Evolutionary conservation across 257 asterid genomes (phyloP).

Genomic region (Euphrasia confusa): DNA sequence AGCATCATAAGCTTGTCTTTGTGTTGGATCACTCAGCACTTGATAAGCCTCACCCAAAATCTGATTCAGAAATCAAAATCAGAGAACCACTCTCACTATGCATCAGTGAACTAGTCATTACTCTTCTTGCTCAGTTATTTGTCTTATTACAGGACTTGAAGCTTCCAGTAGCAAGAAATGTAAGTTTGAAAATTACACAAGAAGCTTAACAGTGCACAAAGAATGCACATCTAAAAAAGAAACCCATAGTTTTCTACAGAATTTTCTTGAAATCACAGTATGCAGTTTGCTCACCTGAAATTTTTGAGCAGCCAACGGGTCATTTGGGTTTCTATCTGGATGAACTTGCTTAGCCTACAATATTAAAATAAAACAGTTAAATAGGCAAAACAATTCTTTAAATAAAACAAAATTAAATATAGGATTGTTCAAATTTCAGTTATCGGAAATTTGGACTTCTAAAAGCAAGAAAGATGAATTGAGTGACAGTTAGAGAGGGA

Average conservation of each 20-base stretch:
- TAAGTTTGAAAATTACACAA: neutral
- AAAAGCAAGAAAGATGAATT: too few species aligned
- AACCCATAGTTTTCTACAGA: neutral
- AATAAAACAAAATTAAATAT: constrained; percentile 14
- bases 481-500: too few species aligned
- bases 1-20: constrained; percentile 88
- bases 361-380: constrained; percentile 16
- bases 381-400: constrained; percentile 7
- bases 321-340: constrained; percentile 97
- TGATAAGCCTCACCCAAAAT: constrained; percentile 99
- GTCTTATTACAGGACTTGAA: neutral
- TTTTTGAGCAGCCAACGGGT: constrained; percentile 90
- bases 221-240: neutral
- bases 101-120: constrained; percentile 13
- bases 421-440: neutral
- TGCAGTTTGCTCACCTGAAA: constrained; percentile 51
- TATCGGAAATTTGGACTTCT: too few species aligned
- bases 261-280: too few species aligned
- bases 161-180: neutral
- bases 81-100: constrained; percentile 16
- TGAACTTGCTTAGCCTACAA: constrained; percentile 97
- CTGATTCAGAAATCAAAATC: constrained; percentile 41
- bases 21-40: constrained; percentile 90
- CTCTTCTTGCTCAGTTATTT: constrained; percentile 5
- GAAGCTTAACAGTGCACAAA: neutral